Evolutionary conservation across 805 yeast genomes (phyloP), one percentile per base, ranked within the genome.

Genomic region (Cyberlindnera xishuangbannaensis): DNA sequence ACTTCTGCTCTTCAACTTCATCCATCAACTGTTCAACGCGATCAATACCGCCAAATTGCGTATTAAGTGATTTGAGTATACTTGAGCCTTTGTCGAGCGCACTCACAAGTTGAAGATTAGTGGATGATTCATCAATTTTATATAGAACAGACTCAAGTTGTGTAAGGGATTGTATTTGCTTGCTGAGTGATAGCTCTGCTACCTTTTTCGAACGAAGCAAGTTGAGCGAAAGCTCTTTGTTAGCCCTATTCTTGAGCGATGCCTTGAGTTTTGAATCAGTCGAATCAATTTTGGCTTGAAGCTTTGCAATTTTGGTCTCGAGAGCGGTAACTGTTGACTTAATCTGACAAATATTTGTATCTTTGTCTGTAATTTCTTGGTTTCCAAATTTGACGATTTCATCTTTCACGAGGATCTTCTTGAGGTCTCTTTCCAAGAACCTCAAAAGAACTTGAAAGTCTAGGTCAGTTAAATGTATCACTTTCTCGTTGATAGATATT

Each of bases 51-150:
- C 71, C 74, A 21, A 62, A 41, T 30, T 60, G 61, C 7, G 51
- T 33, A 37, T 70, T 69, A 28, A 72, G 53, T 17, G 49, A 39
- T 30, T 51, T 50, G 21, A 71, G 52, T 14, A 65, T 49, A 7
- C 46, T 45, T 5, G 59, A 51, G 15, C 71, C 62, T 13, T 57
- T 51, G 33, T 55, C 50, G 15, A 71, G 40, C 3, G 69, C 65
- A 13, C 49, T 51, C 7, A 65, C 32, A 6, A 70, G 43, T 15
- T 60, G 55, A 20, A 54, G 51, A 42, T 69, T 69, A 9, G 64
- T 64, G 9, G 61, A 45, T 4, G 74, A 65, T 31, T 58, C 55
- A 44, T 71, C 71, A 30, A 71, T 59, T 37, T 65, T 63, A 34
- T 45, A 50, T 32, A 64, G 45, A 2, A 69, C 55, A 6, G 55